Conservation (phyloP, 164 flowering plant species). For the Piper longum region DNA sequence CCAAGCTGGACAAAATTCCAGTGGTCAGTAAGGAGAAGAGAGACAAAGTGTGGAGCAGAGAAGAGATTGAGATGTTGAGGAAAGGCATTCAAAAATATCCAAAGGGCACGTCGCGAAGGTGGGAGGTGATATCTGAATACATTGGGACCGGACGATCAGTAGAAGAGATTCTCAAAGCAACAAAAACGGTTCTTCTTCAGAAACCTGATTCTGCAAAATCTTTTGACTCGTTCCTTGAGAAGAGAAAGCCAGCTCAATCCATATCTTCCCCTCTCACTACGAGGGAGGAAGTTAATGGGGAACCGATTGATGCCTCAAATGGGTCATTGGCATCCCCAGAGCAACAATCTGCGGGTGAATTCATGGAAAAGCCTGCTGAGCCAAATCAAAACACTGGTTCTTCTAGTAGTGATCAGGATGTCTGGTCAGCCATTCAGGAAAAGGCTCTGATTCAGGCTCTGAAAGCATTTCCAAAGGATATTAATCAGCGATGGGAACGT, state of each 20-base stretch:
- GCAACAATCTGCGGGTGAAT: conserved; percentile 23
- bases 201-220: conserved; percentile 86
- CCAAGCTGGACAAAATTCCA: conserved; percentile 4
- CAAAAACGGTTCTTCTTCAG: conserved; percentile 89
- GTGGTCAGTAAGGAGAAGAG: conserved; percentile 25
- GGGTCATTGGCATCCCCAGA: conserved; percentile 4
- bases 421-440: conserved; percentile 58
- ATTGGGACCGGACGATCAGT: conserved; percentile 89
- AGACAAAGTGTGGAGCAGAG: conserved; percentile 45
- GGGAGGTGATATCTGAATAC: conserved; percentile 93
- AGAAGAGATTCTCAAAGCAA: conserved; percentile 84
- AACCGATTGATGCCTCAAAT: conserved; percentile 5
- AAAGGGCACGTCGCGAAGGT: conserved; percentile 87
- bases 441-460: conserved; percentile 45
- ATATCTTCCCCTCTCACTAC: conserved; percentile 74
- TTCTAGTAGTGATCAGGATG: conserved; percentile 47
- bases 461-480: conserved; percentile 46
- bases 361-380: conserved; percentile 1
- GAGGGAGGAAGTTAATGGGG: conserved; percentile 47
- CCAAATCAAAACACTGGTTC: conserved; percentile 21
- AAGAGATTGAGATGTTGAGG: conserved; percentile 73
- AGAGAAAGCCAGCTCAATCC: conserved; percentile 62
- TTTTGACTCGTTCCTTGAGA: conserved; percentile 86
- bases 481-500: conserved; percentile 58
- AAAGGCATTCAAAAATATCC: conserved; percentile 59